Percentiles rank a stretch among this genome's conserved stretches.
phyloP scores from a whole-genome alignment of 2,329 filamentous ascomycete genomes.

The Penicillium glabrum region DNA sequence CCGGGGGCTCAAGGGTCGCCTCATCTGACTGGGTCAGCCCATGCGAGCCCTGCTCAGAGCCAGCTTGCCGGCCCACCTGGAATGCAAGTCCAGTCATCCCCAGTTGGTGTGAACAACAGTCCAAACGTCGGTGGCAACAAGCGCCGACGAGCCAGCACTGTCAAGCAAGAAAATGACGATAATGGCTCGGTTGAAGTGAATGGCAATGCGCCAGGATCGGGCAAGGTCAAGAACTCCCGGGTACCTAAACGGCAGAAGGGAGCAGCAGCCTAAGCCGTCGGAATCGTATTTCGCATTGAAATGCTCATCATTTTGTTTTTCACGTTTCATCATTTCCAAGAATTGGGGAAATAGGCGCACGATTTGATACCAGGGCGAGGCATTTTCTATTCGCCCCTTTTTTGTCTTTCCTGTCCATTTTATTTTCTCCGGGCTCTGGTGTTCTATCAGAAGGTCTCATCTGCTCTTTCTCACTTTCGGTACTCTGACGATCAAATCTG shows the following conservation, averaged over 20 bases:
- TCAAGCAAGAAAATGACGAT: slow-evolving; percentile 60
- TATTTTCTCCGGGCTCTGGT: slow-evolving; percentile 13
- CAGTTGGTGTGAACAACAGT: slow-evolving; percentile 61
- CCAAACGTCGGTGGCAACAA: slow-evolving; percentile 60
- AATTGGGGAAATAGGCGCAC: slow-evolving; percentile 30
- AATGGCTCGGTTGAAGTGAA: slow-evolving; percentile 50
- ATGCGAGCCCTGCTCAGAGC: slow-evolving; percentile 48
- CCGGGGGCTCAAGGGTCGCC: slow-evolving; percentile 50
- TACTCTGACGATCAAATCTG: slow-evolving; percentile 20
- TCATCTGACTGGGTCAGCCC: slow-evolving; percentile 52
- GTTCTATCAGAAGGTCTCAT: neutral
- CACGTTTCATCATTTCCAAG: slow-evolving; percentile 17
- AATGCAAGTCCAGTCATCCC: slow-evolving; percentile 58
- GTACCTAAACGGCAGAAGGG: slow-evolving; percentile 51
- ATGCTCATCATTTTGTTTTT: neutral
- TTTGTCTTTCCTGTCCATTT: slow-evolving; percentile 19
- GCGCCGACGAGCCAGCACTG: slow-evolving; percentile 58
- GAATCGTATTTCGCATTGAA: neutral
- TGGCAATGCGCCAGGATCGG: slow-evolving; percentile 35
- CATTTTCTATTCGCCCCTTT: slow-evolving; percentile 12
- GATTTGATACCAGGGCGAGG: slow-evolving; percentile 29
- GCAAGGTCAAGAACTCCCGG: slow-evolving; percentile 50
- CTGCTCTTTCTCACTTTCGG: slow-evolving; percentile 13
- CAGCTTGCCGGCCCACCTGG: slow-evolving; percentile 47
- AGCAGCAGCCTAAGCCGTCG: slow-evolving; percentile 25